Evolutionary conservation across 768 basidiomycete genomes (phyloP).

Genomic region (Boletus sensibilis): DNA sequence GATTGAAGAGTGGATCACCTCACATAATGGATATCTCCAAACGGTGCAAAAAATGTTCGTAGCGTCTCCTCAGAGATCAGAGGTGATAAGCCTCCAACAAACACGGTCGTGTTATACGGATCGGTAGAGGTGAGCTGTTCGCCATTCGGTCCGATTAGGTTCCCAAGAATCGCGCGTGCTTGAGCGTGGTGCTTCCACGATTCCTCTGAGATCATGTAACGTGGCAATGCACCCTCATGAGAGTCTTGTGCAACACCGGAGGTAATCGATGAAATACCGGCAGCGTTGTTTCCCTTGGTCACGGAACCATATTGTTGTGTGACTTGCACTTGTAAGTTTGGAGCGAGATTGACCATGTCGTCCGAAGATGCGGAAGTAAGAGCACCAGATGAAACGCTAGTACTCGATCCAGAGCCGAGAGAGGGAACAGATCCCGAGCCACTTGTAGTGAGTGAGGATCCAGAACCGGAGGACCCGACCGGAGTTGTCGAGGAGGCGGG

Average conservation of each 20-base stretch:
- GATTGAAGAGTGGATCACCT: slow-evolving; percentile 26
- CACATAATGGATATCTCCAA: slow-evolving; percentile 91
- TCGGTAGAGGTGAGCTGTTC: slow-evolving; percentile 86
- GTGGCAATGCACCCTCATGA: slow-evolving; percentile 42
- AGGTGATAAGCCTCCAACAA: slow-evolving; percentile 88
- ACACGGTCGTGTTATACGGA: slow-evolving; percentile 95
- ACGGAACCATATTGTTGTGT: slow-evolving; percentile 46
- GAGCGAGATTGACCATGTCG: slow-evolving; percentile 50
- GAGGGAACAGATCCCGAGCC: slow-evolving; percentile 53
- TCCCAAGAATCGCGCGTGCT: slow-evolving; percentile 78
- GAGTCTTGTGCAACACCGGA: slow-evolving; percentile 44
- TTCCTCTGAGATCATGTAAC: slow-evolving; percentile 66
- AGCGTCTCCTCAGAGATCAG: slow-evolving; percentile 90
- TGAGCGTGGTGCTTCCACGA: slow-evolving; percentile 85
- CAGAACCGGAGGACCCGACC: slow-evolving; percentile 44
- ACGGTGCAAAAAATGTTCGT: slow-evolving; percentile 88
- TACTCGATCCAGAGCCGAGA: slow-evolving; percentile 46
- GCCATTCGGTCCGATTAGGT: slow-evolving; percentile 82
- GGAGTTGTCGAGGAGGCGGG: slow-evolving; percentile 27
- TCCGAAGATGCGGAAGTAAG: slow-evolving; percentile 50
- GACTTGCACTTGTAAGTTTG: slow-evolving; percentile 47
- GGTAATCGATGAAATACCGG: slow-evolving; percentile 30
- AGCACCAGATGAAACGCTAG: slow-evolving; percentile 50
- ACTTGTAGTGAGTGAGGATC: slow-evolving; percentile 44
- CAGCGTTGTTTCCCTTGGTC: slow-evolving; percentile 28